Conservation (phyloP, 352 stramenopile species). For the Phytophthora vignae region DNA sequence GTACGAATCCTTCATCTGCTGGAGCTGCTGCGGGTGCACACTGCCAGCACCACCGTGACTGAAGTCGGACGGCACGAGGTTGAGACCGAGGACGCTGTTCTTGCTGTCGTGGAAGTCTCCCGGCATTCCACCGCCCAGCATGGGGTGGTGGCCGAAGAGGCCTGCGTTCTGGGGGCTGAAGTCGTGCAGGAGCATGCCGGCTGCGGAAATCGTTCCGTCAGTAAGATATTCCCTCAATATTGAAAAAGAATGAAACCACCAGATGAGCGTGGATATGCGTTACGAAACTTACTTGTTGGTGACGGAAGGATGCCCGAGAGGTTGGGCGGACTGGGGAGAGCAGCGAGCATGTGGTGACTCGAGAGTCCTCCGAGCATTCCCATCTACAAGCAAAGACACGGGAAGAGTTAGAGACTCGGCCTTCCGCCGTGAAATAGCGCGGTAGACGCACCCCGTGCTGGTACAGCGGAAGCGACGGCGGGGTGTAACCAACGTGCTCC, state of each 20-base stretch:
- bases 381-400: slow-evolving; percentile 42
- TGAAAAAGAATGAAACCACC: background rate
- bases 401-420: background rate
- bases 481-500: slow-evolving; percentile 72
- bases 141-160: slow-evolving; percentile 58
- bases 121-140: slow-evolving; percentile 32
- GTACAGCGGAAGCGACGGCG: slow-evolving; percentile 72
- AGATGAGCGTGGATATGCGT: background rate
- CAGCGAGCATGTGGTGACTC: slow-evolving; percentile 64
- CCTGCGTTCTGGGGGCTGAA: slow-evolving; percentile 72
- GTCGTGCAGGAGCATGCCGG: slow-evolving; percentile 81
- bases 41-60: slow-evolving; percentile 26
- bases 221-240: slow-evolving; percentile 4
- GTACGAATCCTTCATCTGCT: slow-evolving; percentile 50
- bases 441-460: slow-evolving; percentile 63
- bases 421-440: background rate
- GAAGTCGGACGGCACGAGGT: slow-evolving; percentile 74
- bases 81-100: slow-evolving; percentile 69
- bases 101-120: slow-evolving; percentile 58
- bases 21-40: slow-evolving; percentile 45
- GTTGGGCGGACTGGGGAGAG: slow-evolving; percentile 77
- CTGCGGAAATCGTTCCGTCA: slow-evolving; percentile 35
- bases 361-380: slow-evolving; percentile 69
- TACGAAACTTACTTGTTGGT: slow-evolving; percentile 73
- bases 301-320: slow-evolving; percentile 77